Evolutionary conservation across 768 basidiomycete species (phyloP).

Genomic region (Russula earlei): DNA sequence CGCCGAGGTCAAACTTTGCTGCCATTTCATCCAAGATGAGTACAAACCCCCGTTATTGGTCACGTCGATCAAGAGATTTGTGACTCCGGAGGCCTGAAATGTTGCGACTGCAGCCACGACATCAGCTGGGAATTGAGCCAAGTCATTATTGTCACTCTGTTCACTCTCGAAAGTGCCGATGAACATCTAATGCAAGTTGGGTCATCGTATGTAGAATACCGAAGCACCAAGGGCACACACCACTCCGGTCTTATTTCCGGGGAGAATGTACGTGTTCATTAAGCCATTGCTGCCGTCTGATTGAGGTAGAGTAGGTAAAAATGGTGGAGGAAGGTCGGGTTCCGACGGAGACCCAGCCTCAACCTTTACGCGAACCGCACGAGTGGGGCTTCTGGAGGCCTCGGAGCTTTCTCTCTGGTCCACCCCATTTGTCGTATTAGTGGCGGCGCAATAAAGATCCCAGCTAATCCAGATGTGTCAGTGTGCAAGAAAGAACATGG

Average conservation of each 20-base stretch:
- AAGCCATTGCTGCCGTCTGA: constrained; percentile 40
- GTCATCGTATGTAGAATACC: neutral
- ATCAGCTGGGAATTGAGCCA: constrained; percentile 43
- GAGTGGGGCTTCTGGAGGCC: constrained; percentile 16
- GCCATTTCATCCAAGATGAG: neutral
- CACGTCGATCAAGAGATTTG: constrained; percentile 45
- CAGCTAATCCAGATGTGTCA: constrained; percentile 33
- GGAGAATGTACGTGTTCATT: constrained; percentile 47
- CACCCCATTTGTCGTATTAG: constrained; percentile 42
- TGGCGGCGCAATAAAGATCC: constrained; percentile 48
- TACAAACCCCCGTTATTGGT: constrained; percentile 50
- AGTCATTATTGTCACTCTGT: no score
- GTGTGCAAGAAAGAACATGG: neutral
- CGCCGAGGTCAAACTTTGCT: neutral
- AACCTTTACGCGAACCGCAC: neutral
- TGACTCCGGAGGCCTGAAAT: constrained; percentile 42
- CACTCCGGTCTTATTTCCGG: constrained; percentile 49
- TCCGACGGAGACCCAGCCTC: constrained; percentile 18
- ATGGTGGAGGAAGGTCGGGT: constrained; percentile 38
- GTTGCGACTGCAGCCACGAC: constrained; percentile 34
- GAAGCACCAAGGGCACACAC: constrained; percentile 27
- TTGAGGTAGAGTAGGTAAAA: constrained; percentile 37
- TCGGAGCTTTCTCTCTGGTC: constrained; percentile 28
- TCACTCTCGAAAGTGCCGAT: constrained; percentile 49
- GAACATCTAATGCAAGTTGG: constrained; percentile 37